Conservation (phyloP, 148 eudicot species). For the Heliosperma pusillum region DNA sequence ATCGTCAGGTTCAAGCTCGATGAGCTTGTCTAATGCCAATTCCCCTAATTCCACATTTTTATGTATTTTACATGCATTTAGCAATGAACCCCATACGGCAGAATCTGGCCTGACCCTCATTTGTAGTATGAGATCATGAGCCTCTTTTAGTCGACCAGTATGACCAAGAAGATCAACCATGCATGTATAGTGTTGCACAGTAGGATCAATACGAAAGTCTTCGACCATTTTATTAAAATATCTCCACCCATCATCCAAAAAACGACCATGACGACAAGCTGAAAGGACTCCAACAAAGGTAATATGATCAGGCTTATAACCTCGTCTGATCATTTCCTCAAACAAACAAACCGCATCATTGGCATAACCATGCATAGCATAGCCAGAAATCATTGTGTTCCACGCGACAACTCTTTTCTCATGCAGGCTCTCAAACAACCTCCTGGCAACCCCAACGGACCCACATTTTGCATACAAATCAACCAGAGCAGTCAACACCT, state of each 20-base stretch:
- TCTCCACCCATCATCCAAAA: slow-evolving; percentile 54
- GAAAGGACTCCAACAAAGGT: slow-evolving; percentile 78
- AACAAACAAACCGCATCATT: slow-evolving; percentile 49
- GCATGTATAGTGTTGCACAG: slow-evolving; percentile 59
- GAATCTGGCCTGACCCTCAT: slow-evolving; percentile 52
- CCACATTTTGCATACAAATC: slow-evolving; percentile 71
- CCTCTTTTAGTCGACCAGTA: slow-evolving; percentile 45
- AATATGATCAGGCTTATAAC: slow-evolving; percentile 57
- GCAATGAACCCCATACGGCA: slow-evolving; percentile 58
- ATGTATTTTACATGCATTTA: slow-evolving; percentile 54
- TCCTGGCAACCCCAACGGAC: slow-evolving; percentile 41
- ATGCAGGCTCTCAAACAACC: slow-evolving; percentile 39
- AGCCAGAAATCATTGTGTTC: slow-evolving; percentile 71
- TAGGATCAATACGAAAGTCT: slow-evolving; percentile 43
- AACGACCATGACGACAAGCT: slow-evolving; percentile 80
- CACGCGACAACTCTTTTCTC: slow-evolving; percentile 58
- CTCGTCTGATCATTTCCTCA: slow-evolving; percentile 43
- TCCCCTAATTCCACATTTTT: slow-evolving; percentile 53
- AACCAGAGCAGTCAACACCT: slow-evolving; percentile 56
- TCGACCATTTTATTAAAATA: slow-evolving; percentile 49
- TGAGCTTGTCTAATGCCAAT: slow-evolving; percentile 42
- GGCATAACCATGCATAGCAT: slow-evolving; percentile 63
- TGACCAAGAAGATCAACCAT: slow-evolving; percentile 66
- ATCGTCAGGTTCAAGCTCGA: slow-evolving; percentile 62
- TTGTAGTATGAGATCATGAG: slow-evolving; percentile 39